A percentile compares a stretch with the other conserved stretches of the same genome.
These are phyloP conservation scores for Tulasnella sp. DNA, from an alignment of 768 basidiomycete species.

Conservation along the genomic window DNA sequence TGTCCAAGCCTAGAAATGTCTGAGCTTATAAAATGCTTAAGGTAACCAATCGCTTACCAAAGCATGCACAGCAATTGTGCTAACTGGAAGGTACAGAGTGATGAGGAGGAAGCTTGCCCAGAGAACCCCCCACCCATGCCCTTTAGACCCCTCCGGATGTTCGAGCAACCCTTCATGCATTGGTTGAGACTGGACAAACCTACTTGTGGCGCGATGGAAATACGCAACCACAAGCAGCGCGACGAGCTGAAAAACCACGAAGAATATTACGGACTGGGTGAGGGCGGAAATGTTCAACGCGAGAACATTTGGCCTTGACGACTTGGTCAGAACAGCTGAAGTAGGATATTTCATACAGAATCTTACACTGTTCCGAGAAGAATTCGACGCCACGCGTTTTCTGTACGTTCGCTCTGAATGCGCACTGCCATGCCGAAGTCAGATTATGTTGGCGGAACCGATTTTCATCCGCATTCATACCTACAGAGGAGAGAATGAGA, in stretches of 20 bases:
- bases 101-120: slow-evolving; percentile 57
- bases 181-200: slow-evolving; percentile 29
- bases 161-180: slow-evolving; percentile 33
- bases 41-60: slow-evolving; percentile 32
- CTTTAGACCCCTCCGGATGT: slow-evolving; percentile 44
- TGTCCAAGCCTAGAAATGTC: slow-evolving; percentile 45
- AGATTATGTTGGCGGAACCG: background rate
- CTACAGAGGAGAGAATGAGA: slow-evolving; percentile 56
- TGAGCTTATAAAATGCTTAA: background rate
- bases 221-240: slow-evolving; percentile 48
- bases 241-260: slow-evolving; percentile 51
- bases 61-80: slow-evolving; percentile 68
- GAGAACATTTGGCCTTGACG: slow-evolving; percentile 56
- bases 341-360: background rate
- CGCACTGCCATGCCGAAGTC: slow-evolving; percentile 33
- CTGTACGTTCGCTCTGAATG: slow-evolving; percentile 33
- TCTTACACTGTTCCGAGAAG: slow-evolving; percentile 63
- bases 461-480: slow-evolving; percentile 31
- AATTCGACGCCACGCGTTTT: slow-evolving; percentile 48
- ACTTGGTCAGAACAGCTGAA: slow-evolving; percentile 15
- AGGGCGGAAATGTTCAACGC: slow-evolving; percentile 65
- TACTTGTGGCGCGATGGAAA: slow-evolving; percentile 49
- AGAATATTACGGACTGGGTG: slow-evolving; percentile 50
- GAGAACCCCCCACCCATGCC: slow-evolving; percentile 48
- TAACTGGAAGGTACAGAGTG: slow-evolving; percentile 65